Evolutionary conservation across 2,329 filamentous ascomycete genomes (phyloP).

Genomic region (Fusarium nodosum): DNA sequence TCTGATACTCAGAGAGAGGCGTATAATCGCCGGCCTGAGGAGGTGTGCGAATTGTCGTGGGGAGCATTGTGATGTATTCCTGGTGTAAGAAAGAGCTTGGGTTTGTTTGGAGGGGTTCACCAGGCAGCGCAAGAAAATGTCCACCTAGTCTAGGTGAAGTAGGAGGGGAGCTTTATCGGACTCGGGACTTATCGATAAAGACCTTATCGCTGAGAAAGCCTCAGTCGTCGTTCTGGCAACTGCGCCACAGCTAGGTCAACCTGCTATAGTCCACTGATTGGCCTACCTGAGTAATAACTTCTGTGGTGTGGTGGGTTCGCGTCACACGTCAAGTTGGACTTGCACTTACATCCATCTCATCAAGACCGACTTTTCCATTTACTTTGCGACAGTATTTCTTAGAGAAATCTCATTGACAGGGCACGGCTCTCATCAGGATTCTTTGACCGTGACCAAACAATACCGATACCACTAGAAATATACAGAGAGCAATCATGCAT

Average conservation of each 20-base stretch:
- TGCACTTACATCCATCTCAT: constrained; percentile 7
- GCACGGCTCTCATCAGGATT: not conserved
- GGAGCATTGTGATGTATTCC: constrained; percentile 53
- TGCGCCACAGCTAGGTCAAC: not conserved
- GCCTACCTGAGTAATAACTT: not conserved
- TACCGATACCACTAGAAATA: not conserved
- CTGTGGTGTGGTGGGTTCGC: not conserved
- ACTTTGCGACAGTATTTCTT: not conserved
- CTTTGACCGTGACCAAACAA: not conserved
- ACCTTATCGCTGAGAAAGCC: constrained; percentile 12
- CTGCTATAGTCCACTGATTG: not conserved
- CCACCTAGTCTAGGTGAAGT: constrained; percentile 18
- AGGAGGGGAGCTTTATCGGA: constrained; percentile 43
- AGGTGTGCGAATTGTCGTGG: constrained; percentile 69
- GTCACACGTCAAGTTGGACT: constrained; percentile 2
- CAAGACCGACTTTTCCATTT: constrained; percentile 1
- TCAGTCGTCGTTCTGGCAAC: not conserved
- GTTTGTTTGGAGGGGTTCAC: constrained; percentile 41
- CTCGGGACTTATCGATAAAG: constrained; percentile 37
- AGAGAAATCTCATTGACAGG: not conserved
- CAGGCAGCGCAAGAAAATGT: constrained; percentile 44
- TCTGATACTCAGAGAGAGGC: constrained; percentile 76
- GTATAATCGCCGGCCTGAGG: constrained; percentile 73
- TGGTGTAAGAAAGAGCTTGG: constrained; percentile 13
- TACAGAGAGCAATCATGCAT: constrained; percentile 47